Conservation (phyloP, 495 filamentous ascomycete genomes). For the Tuber microsphaerosporum region DNA sequence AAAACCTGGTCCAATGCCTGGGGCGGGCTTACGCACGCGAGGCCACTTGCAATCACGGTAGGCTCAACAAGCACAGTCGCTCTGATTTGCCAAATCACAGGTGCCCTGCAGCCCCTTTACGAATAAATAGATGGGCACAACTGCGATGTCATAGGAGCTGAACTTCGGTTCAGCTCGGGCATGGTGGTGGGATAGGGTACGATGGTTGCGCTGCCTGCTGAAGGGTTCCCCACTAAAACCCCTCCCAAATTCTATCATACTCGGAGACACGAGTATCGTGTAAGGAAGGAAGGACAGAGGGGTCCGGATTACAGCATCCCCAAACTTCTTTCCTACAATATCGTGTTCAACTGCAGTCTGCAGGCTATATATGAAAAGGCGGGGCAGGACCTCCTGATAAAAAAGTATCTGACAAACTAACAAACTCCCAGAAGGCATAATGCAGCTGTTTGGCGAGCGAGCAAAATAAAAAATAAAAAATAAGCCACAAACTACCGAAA, state of each 20-base stretch:
- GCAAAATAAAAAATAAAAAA: not conserved
- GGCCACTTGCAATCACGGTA: not conserved
- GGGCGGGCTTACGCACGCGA: not conserved
- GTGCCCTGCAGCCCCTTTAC: not conserved
- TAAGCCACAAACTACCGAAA: not conserved
- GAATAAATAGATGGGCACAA: not conserved
- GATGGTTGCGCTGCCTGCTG: not conserved
- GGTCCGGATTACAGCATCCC: not conserved
- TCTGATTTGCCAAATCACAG: not conserved
- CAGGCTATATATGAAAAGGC: not conserved
- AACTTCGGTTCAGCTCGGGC: not conserved
- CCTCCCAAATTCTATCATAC: not conserved
- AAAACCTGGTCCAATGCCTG: not conserved
- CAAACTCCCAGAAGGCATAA: not conserved
- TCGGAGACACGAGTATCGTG: not conserved
- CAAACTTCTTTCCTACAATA: not conserved
- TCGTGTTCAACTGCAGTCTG: not conserved
- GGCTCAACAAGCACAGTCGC: not conserved
- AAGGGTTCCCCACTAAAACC: not conserved
- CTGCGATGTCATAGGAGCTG: not conserved
- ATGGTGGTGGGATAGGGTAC: not conserved
- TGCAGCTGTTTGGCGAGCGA: not conserved
- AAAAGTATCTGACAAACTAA: not conserved
- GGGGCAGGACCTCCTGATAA: not conserved
- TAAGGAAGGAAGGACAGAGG: not conserved